phyloP scores from a whole-genome alignment of 176 grass and related monocot genomes.

The Eleusine indica region DNA sequence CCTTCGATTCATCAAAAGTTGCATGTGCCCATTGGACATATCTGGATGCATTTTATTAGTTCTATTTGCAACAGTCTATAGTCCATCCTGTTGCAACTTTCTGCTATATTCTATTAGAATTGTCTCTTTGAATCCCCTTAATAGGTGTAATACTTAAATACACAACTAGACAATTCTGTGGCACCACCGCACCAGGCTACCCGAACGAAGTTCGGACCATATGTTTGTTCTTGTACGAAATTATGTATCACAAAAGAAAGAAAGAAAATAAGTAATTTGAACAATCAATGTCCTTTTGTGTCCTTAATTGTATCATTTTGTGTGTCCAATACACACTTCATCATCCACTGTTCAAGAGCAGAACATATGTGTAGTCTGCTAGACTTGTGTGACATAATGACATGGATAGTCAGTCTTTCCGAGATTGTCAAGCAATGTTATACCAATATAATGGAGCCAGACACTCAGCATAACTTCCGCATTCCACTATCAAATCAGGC shows the following conservation, averaged over 20 bases:
- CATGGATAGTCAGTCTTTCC: background rate
- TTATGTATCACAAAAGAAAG: background rate
- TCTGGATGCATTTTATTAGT: background rate
- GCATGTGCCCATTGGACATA: background rate
- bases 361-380: background rate
- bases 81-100: background rate
- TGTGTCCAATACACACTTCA: background rate
- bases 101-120: background rate
- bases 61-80: background rate
- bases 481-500: too few relatives aligned
- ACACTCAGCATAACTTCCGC: too few relatives aligned
- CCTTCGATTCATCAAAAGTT: background rate
- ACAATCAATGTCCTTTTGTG: background rate
- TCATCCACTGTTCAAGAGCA: conserved; percentile 21
- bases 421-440: background rate
- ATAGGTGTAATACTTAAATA: background rate
- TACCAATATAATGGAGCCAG: background rate
- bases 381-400: conserved; percentile 16
- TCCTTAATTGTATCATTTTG: background rate
- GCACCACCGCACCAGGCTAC: background rate
- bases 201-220: background rate
- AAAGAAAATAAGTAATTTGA: background rate
- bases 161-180: background rate
- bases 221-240: background rate
- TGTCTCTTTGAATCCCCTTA: background rate